Percentiles rank a stretch among this genome's conserved stretches.
Evolutionary conservation across 106 monocot genomes (phyloP).

Genomic region (Phalaenopsis equestris): DNA sequence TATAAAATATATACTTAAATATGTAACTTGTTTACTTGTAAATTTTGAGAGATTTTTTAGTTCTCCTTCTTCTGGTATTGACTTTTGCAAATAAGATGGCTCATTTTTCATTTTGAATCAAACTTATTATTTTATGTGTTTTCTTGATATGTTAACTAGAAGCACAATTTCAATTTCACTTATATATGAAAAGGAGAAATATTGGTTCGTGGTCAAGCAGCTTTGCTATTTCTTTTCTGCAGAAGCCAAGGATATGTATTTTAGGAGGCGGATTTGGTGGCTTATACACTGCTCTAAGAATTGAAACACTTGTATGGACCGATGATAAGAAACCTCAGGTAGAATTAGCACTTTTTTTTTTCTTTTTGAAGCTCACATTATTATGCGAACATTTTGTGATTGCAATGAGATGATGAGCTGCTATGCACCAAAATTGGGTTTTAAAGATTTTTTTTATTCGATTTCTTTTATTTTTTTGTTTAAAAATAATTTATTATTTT

Average conservation of each 20-base stretch:
- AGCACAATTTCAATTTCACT: neutral
- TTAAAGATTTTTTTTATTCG: neutral
- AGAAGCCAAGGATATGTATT: conserved; percentile 88
- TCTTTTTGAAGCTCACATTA: neutral
- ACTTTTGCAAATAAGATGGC: neutral
- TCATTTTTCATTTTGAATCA: neutral
- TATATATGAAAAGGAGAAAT: neutral
- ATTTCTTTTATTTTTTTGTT: neutral
- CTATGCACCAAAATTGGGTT: neutral
- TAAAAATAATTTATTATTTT: neutral
- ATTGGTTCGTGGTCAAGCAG: neutral
- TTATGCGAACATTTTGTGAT: neutral
- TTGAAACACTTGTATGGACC: conserved; percentile 91
- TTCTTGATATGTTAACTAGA: neutral
- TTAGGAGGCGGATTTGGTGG: conserved; percentile 98
- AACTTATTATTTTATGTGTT: neutral
- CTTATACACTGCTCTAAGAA: conserved; percentile 78
- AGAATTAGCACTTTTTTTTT: neutral
- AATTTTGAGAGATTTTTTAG: neutral
- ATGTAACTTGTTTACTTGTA: neutral
- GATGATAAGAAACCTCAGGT: conserved; percentile 92
- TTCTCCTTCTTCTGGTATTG: neutral
- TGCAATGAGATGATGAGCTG: conserved; percentile 1
- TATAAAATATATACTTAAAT: neutral
- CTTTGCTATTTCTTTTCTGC: conserved; percentile 6